Evolutionary conservation across 495 filamentous ascomycete species (phyloP), one percentile per base, ranked within the genome.

Genomic region (Durotheca rogersii): DNA sequence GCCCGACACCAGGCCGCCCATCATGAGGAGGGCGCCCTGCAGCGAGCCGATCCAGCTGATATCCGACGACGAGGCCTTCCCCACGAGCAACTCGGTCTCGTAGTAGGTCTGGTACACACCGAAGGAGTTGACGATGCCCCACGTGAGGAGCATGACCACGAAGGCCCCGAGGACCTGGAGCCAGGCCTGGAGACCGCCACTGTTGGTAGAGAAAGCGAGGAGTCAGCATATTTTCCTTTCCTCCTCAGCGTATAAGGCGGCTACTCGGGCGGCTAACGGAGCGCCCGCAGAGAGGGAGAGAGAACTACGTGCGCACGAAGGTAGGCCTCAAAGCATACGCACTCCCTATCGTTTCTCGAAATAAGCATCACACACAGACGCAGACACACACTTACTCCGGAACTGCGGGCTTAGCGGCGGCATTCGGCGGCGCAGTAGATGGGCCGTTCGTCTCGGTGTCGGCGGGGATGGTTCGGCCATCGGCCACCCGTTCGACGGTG

Each of bases 51-150:
- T 72, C 72, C 72, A 74, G 12, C 62, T 64, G 33, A 74, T 73
- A 6, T 67, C 48, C 1, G 66, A 70, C 1, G 67, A 53, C 6
- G 63, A 50, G 32, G 51, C 56, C 5, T 40, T 36, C 6, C 12
- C 38, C 1, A 76, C 66, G 1, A 66, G 51, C n/a, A n/a, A n/a
- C 3, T 57, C 51, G 1, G 62, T 64, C 42, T 73, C 70, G 60
- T 80, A 81, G 58, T 71, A 79, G 2, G 75, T 72, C 47, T 80
- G 77, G 53, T 68, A 81, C 9, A 73, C 74, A 16, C 77, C 76
- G 32, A 77, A 79, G 20, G 72, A 68, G 65, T 75, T 78, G 55
- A 77, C 61, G 7, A 77, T 49, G 0, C 75, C 75, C 71, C 72
- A 77, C 11, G 66, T 72, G 44, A 60, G 56, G 27, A 69, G 59